Percentiles rank a stretch among this genome's conserved stretches.
Conservation (phyloP, 2,329 filamentous ascomycete genomes). For the Colletotrichum tropicale region DNA sequence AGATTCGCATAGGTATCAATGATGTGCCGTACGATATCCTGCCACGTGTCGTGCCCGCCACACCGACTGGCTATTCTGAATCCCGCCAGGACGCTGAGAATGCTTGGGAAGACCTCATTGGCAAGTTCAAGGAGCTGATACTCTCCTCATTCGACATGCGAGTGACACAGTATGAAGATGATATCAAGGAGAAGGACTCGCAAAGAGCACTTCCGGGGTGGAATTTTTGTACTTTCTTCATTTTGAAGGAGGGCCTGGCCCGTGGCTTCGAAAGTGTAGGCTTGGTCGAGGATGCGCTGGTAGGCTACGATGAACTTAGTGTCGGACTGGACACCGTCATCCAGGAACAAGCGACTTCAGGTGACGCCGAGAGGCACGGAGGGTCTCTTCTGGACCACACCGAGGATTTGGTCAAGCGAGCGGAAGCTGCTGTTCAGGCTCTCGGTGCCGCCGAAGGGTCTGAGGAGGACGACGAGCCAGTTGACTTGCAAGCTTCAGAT, state of each 20-base stretch:
- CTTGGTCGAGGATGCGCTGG: conserved; percentile 90
- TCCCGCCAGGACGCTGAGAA: conserved; percentile 78
- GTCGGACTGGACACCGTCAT: conserved; percentile 85
- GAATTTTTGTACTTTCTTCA: conserved; percentile 99
- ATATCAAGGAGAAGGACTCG: conserved; percentile 91
- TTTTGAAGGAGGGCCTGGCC: conserved; percentile 93
- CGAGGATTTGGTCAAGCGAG: conserved; percentile 70
- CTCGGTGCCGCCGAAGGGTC: conserved; percentile 30
- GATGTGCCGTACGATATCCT: conserved; percentile 70
- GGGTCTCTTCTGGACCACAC: conserved; percentile 76
- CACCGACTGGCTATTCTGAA: conserved; percentile 70
- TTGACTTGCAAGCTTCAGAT: conserved; percentile 54
- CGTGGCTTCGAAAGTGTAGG: conserved; percentile 96
- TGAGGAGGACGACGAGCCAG: conserved; percentile 44
- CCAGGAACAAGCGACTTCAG: conserved; percentile 69
- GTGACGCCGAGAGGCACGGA: conserved; percentile 68
- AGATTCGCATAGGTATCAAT: conserved; percentile 79
- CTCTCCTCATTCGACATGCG: conserved; percentile 88
- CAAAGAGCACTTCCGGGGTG: conserved; percentile 89
- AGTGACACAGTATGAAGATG: conserved; percentile 94
- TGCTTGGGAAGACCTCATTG: conserved; percentile 83
- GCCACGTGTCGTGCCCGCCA: conserved; percentile 66
- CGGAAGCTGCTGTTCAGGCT: conserved; percentile 54
- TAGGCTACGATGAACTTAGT: conserved; percentile 93
- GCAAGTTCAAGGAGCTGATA: conserved; percentile 87